Evolutionary conservation across 192 early-diverging fungal genomes (phyloP).

Genomic region (Coemansia sp.): DNA sequence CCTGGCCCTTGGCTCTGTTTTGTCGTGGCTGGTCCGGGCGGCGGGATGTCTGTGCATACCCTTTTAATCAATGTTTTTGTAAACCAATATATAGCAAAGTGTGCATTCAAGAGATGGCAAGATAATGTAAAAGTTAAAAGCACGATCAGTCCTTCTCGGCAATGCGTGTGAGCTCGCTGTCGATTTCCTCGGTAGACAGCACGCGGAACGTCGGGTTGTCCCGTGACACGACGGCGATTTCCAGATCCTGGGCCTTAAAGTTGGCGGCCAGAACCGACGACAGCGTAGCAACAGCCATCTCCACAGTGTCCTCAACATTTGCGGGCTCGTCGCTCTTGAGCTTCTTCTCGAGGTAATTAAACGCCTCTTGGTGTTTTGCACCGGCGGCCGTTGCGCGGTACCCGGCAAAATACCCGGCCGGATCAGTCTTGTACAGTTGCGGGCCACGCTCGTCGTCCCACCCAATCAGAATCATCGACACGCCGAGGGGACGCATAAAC

Average conservation of each 20-base stretch:
- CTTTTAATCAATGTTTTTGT: slow-evolving; percentile 6
- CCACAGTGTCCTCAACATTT: slow-evolving; percentile 83
- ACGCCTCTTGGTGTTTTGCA: slow-evolving; percentile 85
- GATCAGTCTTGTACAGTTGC: slow-evolving; percentile 97
- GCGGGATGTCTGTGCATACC: slow-evolving; percentile 45
- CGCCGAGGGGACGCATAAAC: slow-evolving; percentile 95
- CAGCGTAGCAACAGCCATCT: slow-evolving; percentile 94
- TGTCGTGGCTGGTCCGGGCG: slow-evolving; percentile 52
- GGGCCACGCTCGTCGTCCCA: slow-evolving; percentile 95
- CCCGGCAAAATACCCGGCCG: slow-evolving; percentile 97
- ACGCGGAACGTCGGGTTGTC: slow-evolving; percentile 76
- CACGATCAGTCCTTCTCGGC: slow-evolving; percentile 46
- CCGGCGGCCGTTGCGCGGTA: slow-evolving; percentile 95
- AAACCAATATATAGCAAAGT: not conserved
- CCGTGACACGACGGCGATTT: slow-evolving; percentile 84
- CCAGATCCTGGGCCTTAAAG: slow-evolving; percentile 96
- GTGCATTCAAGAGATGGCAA: slow-evolving; percentile 1
- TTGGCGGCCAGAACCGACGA: slow-evolving; percentile 89
- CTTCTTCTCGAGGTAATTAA: slow-evolving; percentile 98
- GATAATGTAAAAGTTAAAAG: slow-evolving; percentile 9
- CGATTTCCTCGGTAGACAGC: slow-evolving; percentile 81
- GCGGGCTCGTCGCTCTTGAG: slow-evolving; percentile 86
- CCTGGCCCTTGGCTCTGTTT: slow-evolving; percentile 65
- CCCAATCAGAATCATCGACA: slow-evolving; percentile 98
- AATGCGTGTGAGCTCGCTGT: slow-evolving; percentile 52